Evolutionary conservation across 805 yeast genomes (phyloP).

Genomic region (Pichia occidentalis): DNA sequence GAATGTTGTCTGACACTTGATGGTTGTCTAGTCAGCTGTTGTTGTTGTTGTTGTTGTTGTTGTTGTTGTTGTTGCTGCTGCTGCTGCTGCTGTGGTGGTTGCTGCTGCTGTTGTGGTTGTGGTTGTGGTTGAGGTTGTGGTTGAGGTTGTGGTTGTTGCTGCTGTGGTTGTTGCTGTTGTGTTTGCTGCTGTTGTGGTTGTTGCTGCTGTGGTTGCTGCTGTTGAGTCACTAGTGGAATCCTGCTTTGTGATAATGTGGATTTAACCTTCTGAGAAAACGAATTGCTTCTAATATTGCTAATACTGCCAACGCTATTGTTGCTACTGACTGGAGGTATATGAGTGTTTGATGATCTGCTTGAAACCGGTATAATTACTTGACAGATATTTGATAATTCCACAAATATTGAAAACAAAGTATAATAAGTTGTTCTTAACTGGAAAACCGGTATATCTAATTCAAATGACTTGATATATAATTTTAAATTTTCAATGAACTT

Average conservation of each 20-base stretch:
- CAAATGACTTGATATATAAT: slow-evolving; percentile 10
- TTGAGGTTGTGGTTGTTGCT: slow-evolving; percentile 7
- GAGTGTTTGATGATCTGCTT: slow-evolving; percentile 1
- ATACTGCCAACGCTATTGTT: too few species aligned
- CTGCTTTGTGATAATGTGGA: too few species aligned
- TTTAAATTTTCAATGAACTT: slow-evolving; percentile 16
- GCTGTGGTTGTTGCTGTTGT: slow-evolving; percentile 8
- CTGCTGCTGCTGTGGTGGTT: too few species aligned
- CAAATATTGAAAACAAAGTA: slow-evolving; percentile 24
- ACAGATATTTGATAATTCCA: slow-evolving; percentile 24
- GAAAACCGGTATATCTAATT: slow-evolving; percentile 1
- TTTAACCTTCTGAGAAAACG: too few species aligned
- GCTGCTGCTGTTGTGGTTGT: slow-evolving; percentile 4
- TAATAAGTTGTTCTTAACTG: slow-evolving; percentile 25
- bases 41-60: background rate
- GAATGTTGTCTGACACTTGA: slow-evolving; percentile 18
- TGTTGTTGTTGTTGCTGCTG: slow-evolving; percentile 2
- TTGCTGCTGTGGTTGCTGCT: slow-evolving; percentile 8
- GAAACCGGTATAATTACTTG: slow-evolving; percentile 22
- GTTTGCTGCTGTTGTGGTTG: slow-evolving; percentile 2
- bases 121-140: slow-evolving; percentile 1
- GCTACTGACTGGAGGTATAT: background rate
- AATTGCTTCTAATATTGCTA: too few species aligned
- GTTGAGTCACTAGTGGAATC: slow-evolving; percentile 6
- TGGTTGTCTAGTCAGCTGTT: slow-evolving; percentile 7